phyloP scores from a whole-genome alignment of 169 alveolate genomes.

The Besnoitia besnoiti region DNA sequence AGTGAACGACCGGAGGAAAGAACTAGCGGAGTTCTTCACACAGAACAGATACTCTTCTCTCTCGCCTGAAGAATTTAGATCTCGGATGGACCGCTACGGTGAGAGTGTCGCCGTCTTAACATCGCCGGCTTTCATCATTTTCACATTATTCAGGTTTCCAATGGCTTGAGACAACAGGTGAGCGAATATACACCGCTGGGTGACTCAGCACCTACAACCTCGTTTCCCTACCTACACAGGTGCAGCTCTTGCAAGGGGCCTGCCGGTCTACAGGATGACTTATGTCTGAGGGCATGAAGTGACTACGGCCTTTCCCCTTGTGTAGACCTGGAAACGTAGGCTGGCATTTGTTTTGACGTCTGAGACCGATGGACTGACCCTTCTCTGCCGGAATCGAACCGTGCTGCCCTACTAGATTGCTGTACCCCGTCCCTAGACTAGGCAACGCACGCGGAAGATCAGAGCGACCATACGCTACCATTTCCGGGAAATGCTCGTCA shows the following conservation, averaged over 20 bases:
- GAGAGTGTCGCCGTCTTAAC: not conserved
- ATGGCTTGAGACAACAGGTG: conserved; percentile 38
- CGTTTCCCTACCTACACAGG: not conserved
- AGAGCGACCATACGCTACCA: too few species aligned
- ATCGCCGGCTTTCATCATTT: not conserved
- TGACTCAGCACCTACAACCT: not conserved
- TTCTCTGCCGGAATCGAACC: too few species aligned
- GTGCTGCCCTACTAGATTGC: too few species aligned
- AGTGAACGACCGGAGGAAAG: conserved; percentile 44
- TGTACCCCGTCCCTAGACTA: too few species aligned
- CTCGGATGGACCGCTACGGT: conserved; percentile 65
- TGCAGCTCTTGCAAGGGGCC: not conserved
- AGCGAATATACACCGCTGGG: not conserved
- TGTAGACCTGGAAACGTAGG: too few species aligned
- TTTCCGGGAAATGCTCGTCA: too few species aligned
- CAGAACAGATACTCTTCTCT: conserved; percentile 52
- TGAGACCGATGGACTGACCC: too few species aligned
- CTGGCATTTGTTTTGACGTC: too few species aligned
- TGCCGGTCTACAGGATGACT: conserved; percentile 35
- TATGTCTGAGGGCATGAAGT: conserved; percentile 1
- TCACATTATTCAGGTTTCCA: not conserved
- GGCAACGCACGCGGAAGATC: too few species aligned
- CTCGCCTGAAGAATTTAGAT: conserved; percentile 39
- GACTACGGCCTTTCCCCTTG: not conserved
- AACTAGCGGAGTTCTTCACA: conserved; percentile 41